phyloP scores from a whole-genome alignment of 2,329 filamentous ascomycete genomes.

The Colletotrichum chrysophilum region DNA sequence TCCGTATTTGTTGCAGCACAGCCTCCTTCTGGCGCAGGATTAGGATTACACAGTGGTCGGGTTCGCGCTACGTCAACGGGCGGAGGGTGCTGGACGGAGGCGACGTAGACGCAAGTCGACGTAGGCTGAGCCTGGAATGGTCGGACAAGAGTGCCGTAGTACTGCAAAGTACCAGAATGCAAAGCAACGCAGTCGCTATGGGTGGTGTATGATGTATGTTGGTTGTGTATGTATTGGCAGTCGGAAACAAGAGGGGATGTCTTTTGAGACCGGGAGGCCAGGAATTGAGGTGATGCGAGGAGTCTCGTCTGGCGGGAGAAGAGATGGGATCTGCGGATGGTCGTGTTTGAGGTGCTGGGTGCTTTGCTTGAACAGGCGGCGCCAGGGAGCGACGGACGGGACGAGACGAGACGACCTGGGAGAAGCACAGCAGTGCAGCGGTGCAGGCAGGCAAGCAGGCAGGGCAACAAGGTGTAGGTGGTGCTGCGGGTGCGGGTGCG shows the following conservation, averaged over 20 bases:
- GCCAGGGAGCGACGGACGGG: slow-evolving; percentile 13
- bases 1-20: slow-evolving; percentile 29
- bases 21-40: slow-evolving; percentile 29
- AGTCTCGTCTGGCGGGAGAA: background rate
- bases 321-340: slow-evolving; percentile 21
- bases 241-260: background rate
- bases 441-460: background rate
- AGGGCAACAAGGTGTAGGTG: background rate
- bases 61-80: slow-evolving; percentile 20
- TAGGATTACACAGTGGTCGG: slow-evolving; percentile 21
- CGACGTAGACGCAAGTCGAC: background rate
- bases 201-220: slow-evolving; percentile 1
- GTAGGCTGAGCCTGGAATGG: background rate
- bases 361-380: slow-evolving; percentile 8
- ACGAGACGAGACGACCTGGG: background rate
- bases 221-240: background rate
- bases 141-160: background rate
- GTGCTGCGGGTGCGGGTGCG: background rate
- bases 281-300: slow-evolving; percentile 11
- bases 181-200: slow-evolving; percentile 21
- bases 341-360: slow-evolving; percentile 21
- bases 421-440: background rate
- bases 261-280: background rate
- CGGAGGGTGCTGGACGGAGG: background rate
- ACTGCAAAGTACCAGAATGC: background rate